These are phyloP conservation scores for Nadsonia starkeyi-henricii DNA, from an alignment of 1,139 yeast genomes.

Conservation along the genomic window DNA sequence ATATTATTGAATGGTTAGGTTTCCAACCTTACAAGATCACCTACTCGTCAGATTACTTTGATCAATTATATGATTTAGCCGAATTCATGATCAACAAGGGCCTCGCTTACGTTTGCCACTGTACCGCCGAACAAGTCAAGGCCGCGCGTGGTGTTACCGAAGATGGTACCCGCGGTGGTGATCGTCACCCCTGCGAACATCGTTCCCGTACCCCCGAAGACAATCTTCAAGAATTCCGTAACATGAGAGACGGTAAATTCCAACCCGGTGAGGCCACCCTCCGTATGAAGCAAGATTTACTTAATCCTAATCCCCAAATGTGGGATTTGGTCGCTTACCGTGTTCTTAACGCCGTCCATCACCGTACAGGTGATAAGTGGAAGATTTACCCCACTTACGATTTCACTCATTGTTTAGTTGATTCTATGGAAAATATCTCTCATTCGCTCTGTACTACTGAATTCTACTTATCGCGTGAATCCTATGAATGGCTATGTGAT, in stretches of 20 bases:
- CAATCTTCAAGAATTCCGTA: slow-evolving; percentile 66
- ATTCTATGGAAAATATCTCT: slow-evolving; percentile 88
- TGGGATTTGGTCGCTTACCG: slow-evolving; percentile 99
- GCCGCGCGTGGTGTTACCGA: slow-evolving; percentile 78
- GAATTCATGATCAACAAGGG: slow-evolving; percentile 57
- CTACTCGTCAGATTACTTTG: slow-evolving; percentile 92
- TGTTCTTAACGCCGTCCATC: slow-evolving; percentile 82
- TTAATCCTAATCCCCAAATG: slow-evolving; percentile 96
- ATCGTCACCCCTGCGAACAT: slow-evolving; percentile 69
- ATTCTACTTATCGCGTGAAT: slow-evolving; percentile 80
- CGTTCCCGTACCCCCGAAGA: slow-evolving; percentile 58
- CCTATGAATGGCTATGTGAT: slow-evolving; percentile 98
- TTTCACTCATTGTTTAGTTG: slow-evolving; percentile 97
- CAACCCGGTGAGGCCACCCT: slow-evolving; percentile 84
- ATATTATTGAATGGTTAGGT: slow-evolving; percentile 79
- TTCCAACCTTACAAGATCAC: slow-evolving; percentile 87
- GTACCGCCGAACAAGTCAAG: slow-evolving; percentile 85
- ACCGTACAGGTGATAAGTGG: slow-evolving; percentile 95
- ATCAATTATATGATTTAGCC: slow-evolving; percentile 73
- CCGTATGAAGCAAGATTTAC: slow-evolving; percentile 91
- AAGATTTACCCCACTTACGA: slow-evolving; percentile 96
- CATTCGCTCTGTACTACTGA: slow-evolving; percentile 95
- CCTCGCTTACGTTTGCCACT: slow-evolving; percentile 83
- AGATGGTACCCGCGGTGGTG: slow-evolving; percentile 90
- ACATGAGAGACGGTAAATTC: slow-evolving; percentile 82